Evolutionary conservation across 148 eudicot species (phyloP), one percentile per base, ranked within the genome.

Genomic region (Amaranthus palmeri): DNA sequence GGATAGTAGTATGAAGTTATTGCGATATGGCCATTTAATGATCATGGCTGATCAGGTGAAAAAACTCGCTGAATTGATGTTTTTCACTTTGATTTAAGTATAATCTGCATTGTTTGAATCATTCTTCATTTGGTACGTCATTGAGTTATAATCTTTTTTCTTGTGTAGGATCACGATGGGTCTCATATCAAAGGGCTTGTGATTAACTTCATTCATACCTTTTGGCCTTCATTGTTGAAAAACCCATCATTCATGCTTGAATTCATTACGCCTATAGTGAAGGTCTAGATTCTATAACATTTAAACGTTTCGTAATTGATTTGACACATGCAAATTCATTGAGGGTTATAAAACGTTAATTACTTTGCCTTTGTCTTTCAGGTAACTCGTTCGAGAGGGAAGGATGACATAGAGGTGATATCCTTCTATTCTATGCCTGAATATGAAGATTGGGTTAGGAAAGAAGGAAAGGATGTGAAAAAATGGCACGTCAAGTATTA

Each of bases 21-120:
- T 95, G 70, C 86, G 97, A 78, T 95, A 95, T 83, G 99, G 99
- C 40, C 97, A 95, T 77, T 71, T 95, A 65, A 95, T 95, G 99
- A 91, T 95, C 9, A 95, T 95, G 99, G 83, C 99, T 56, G 99
- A 95, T 92, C 99, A 95, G 99, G 99, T 91, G 50, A 49, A 54
- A 17, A 40, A 25, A 54, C 44, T 12, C 4, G 10, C 17, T 67
- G 8, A 42, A 36, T 45, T 53, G 1, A 6, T 10, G 3, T 5
- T 43, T 49, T 25, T 4, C 62, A 15, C 59, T 4, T 43, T 25
- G 36, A 14, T 12, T 58, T 3, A 15, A 7, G 43, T 5, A 25
- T 25, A 25, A 25, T 25, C 3, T 51, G 5, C 25, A 17, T 62
- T 18, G 4, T 71, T 71, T 25, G 15, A 42, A 10, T 2, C 48